These are phyloP conservation scores for Lasiodiplodia gonubiensis DNA, from an alignment of 2,329 filamentous ascomycete species.

Conservation along the genomic window DNA sequence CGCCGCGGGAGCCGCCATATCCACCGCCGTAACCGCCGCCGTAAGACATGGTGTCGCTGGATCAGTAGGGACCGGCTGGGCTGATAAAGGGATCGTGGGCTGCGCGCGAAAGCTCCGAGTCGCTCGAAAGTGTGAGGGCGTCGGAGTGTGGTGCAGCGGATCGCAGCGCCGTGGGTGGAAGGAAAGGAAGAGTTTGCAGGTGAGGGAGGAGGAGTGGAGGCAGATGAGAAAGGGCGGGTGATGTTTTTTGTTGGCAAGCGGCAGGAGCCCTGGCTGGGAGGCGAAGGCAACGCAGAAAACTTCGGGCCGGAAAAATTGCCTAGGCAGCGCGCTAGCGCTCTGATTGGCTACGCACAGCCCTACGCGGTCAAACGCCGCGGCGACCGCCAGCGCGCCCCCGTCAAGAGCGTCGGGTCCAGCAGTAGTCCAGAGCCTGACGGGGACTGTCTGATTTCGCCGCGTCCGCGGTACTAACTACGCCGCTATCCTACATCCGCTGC, in stretches of 20 bases:
- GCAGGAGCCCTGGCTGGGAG: slow-evolving; percentile 28
- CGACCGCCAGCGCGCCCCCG: slow-evolving; percentile 15
- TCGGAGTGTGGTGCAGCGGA: slow-evolving; percentile 1
- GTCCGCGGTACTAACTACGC: slow-evolving; percentile 19
- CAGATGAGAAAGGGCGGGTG: slow-evolving; percentile 26
- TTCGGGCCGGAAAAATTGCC: slow-evolving; percentile 28
- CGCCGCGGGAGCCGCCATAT: slow-evolving; percentile 52
- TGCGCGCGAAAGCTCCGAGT: slow-evolving; percentile 20
- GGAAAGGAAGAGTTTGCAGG: slow-evolving; percentile 13
- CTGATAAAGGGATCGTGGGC: slow-evolving; percentile 29
- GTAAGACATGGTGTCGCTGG: slow-evolving; percentile 69
- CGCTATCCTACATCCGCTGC: background rate
- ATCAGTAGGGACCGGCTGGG: slow-evolving; percentile 43
- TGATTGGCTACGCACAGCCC: slow-evolving; percentile 28
- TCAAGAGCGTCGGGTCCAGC: slow-evolving; percentile 6
- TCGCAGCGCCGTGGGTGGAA: background rate
- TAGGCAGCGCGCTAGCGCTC: slow-evolving; percentile 20
- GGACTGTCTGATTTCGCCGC: background rate
- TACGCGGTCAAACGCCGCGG: slow-evolving; percentile 21
- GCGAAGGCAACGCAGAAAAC: slow-evolving; percentile 29
- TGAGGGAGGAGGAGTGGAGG: slow-evolving; percentile 14
- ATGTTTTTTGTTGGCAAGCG: slow-evolving; percentile 29
- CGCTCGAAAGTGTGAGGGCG: slow-evolving; percentile 8
- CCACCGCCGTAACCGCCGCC: slow-evolving; percentile 55
- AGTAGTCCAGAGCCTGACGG: slow-evolving; percentile 6